Base-by-base conservation (phyloP, 306 rosid genomes). In the Fragaria vesca region DNA sequence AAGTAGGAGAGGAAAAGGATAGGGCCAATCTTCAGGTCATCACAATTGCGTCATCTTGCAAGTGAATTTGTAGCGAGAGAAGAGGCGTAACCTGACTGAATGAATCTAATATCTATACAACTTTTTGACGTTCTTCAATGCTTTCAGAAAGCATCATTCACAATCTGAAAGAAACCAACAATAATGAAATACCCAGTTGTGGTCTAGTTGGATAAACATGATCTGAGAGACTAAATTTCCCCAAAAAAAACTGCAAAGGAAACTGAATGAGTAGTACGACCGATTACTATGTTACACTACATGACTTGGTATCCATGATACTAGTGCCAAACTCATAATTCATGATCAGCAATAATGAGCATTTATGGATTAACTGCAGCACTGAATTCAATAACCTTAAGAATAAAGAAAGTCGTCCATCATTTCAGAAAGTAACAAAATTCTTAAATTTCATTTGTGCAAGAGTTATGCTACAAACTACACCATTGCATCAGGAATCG, bases 1-100 rank as follows among this genome's bases (percentile, higher is more conserved):
- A 83, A 72, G 73, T n/a, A 9, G 28, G 12, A 66, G 74, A 79
- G 1, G 78, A 61, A 77, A 87, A 78, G 58, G 87, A 88, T 32
- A 70, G 75, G 38, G 71, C 57, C 42, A 71, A 74, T 55, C 89
- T 68, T 11, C 84, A 87, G 72, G 63, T 40, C 70, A 72, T 71
- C 78, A 68, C 81, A 2, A 63, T 83, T 75, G 81, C 36, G 51
- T 34, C 77, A 28, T 71, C 79, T 62, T 86, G 54, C 28, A 75
- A 48, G 34, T 77, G 82, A 71, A 65, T 12, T 45, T 61, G 80
- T 54, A 75, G 42, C 61, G 38, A 32, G 16, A 74, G 63, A 85
- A 21, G 78, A 80, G 72, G 79, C 42, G 40, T 74, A 71, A 80
- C 13, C 42, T 47, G 73, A 67, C 60, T 42, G 42, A 71, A 24